phyloP scores from a whole-genome alignment of 2,329 filamentous ascomycete genomes.

The Colletotrichum sp. region DNA sequence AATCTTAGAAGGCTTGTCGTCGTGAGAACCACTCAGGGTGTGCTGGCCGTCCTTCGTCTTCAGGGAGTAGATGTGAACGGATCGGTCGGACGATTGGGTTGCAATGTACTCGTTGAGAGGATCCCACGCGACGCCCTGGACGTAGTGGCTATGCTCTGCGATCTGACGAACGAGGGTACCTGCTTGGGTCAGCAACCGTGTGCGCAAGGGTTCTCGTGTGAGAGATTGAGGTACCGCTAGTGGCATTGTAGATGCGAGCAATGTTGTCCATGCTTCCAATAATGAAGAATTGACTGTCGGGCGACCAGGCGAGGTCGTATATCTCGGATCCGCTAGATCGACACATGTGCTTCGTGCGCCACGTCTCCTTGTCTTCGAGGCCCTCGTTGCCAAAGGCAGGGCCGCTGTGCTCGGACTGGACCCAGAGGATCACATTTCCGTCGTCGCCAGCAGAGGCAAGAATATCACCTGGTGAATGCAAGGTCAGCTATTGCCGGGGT shows the following conservation, averaged over 20 bases:
- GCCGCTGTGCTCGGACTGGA: conserved; percentile 79
- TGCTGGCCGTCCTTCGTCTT: conserved; percentile 98
- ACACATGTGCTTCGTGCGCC: conserved; percentile 98
- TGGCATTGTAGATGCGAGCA: conserved; percentile 93
- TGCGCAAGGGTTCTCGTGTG: not conserved
- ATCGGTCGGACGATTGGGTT: conserved; percentile 96
- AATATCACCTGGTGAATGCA: conserved; percentile 73
- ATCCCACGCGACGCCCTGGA: conserved; percentile 98
- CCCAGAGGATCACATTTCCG: conserved; percentile 96
- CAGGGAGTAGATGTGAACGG: conserved; percentile 95
- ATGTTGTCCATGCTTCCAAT: conserved; percentile 99
- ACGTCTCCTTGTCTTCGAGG: conserved; percentile 93
- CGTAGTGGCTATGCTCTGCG: conserved; percentile 96
- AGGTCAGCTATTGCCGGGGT: not conserved
- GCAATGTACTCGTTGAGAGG: conserved; percentile 97
- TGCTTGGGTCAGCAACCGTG: conserved; percentile 24
- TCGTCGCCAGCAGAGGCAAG: conserved; percentile 96
- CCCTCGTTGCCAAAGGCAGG: conserved; percentile 80
- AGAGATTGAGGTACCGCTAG: conserved; percentile 67
- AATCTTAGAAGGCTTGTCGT: conserved; percentile 76
- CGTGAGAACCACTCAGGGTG: conserved; percentile 68
- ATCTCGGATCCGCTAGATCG: conserved; percentile 94
- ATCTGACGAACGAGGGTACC: conserved; percentile 83
- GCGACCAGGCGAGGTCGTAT: conserved; percentile 98
- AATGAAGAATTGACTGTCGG: conserved; percentile 95